phyloP scores from a whole-genome alignment of 2,329 filamentous ascomycete species.

The Pyrenophora seminiperda region DNA sequence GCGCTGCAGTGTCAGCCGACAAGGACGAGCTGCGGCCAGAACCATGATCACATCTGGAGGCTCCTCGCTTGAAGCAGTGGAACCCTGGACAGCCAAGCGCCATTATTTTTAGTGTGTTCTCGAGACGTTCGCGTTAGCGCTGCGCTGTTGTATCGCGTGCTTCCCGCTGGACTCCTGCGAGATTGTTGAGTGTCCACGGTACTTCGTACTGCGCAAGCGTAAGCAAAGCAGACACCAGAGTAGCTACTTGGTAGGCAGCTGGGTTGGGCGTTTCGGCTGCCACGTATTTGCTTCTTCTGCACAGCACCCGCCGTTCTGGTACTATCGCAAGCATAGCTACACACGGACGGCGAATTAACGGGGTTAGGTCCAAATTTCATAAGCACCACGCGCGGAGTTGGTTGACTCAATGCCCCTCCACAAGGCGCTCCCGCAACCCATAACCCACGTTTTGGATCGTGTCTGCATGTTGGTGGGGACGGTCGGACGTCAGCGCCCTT shows the following conservation, averaged over 20 bases:
- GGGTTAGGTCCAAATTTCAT: neutral
- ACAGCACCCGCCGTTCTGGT: too few species aligned
- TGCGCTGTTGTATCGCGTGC: neutral
- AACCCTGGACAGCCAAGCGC: neutral
- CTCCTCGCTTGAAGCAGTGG: neutral
- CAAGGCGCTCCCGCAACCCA: constrained; percentile 5
- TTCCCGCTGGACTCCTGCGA: neutral
- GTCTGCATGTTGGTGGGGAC: neutral
- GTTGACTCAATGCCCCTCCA: neutral
- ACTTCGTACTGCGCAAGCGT: too few species aligned
- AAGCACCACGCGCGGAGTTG: neutral
- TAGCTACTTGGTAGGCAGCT: too few species aligned
- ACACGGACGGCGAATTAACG: too few species aligned
- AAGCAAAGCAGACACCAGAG: too few species aligned
- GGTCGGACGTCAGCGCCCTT: constrained; percentile 2
- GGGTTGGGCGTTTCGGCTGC: too few species aligned
- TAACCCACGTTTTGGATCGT: constrained; percentile 7
- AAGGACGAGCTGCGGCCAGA: neutral
- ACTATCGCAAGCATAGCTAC: too few species aligned
- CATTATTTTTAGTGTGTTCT: neutral
- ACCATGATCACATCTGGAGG: constrained; percentile 1
- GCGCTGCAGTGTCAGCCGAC: neutral
- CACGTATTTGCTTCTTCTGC: too few species aligned
- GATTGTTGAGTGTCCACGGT: neutral
- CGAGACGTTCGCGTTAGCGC: neutral